Conservation (phyloP, 164 flowering plant genomes). For the Kingdonia uniflora region DNA sequence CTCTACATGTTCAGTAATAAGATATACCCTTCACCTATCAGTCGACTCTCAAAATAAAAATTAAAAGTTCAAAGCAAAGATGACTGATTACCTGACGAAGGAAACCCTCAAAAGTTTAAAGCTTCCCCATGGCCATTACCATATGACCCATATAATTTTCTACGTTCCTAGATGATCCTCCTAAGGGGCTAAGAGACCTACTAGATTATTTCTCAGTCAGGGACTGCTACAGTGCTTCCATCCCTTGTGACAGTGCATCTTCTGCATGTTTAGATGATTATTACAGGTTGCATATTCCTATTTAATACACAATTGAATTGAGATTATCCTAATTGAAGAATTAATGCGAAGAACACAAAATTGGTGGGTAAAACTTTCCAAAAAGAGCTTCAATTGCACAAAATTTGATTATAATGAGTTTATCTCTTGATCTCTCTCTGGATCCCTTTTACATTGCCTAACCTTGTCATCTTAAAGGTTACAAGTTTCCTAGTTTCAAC, state of each 20-base stretch:
- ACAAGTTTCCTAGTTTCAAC: too few species aligned
- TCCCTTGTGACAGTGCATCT: slow-evolving; percentile 86
- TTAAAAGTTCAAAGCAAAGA: neutral
- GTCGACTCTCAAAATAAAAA: neutral
- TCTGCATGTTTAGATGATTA: slow-evolving; percentile 86
- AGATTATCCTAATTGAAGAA: too few species aligned
- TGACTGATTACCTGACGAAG: slow-evolving; percentile 61
- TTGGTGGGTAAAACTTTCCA: too few species aligned
- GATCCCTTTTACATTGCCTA: too few species aligned
- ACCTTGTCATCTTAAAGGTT: too few species aligned
- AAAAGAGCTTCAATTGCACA: too few species aligned
- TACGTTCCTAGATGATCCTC: slow-evolving; percentile 69
- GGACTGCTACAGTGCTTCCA: slow-evolving; percentile 96
- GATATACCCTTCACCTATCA: too few species aligned
- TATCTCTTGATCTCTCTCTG: too few species aligned
- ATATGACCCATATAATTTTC: slow-evolving; percentile 91
- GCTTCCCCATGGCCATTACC: slow-evolving; percentile 95
- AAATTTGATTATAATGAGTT: too few species aligned
- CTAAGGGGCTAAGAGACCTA: slow-evolving; percentile 50
- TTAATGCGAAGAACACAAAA: too few species aligned
- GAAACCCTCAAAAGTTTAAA: slow-evolving; percentile 73
- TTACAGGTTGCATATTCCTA: slow-evolving; percentile 61
- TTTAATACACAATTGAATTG: too few species aligned
- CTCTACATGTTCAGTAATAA: too few species aligned
- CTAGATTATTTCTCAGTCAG: slow-evolving; percentile 64